Conservation (phyloP, 306 rosid genomes). For the Sophora flavescens region DNA sequence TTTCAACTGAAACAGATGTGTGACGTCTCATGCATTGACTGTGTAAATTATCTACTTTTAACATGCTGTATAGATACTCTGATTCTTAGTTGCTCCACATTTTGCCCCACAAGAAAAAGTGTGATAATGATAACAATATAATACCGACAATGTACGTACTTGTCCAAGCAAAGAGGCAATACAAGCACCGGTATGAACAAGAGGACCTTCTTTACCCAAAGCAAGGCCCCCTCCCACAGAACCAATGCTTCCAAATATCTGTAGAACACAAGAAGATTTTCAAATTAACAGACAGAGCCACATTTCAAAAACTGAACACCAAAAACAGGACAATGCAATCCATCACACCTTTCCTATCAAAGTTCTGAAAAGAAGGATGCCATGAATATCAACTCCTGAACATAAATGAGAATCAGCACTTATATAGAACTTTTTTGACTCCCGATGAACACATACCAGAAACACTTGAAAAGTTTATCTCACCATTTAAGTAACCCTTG, state of each 20-base stretch:
- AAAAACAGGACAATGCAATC: conserved; percentile 13
- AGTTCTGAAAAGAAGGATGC: conserved; percentile 95
- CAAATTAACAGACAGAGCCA: conserved; percentile 33
- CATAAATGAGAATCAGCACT: conserved; percentile 52
- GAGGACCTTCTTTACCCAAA: conserved; percentile 98
- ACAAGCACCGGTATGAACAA: conserved; percentile 97
- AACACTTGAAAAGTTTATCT: conserved; percentile 42
- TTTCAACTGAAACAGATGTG: conserved; percentile 28
- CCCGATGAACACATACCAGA: conserved; percentile 38
- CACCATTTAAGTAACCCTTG: conserved; percentile 97
- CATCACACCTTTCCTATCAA: conserved; percentile 88
- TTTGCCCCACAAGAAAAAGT: neutral
- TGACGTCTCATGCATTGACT: conserved; percentile 12
- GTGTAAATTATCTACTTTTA: conserved; percentile 29
- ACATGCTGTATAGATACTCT: conserved; percentile 5
- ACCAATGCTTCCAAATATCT: conserved; percentile 98
- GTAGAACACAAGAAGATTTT: conserved; percentile 45
- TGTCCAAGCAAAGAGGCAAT: conserved; percentile 99
- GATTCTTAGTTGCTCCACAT: neutral
- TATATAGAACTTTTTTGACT: no score
- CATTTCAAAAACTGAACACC: conserved; percentile 5
- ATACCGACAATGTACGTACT: conserved; percentile 56
- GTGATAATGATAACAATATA: neutral
- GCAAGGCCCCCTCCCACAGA: conserved; percentile 99
- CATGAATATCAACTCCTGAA: conserved; percentile 84